Evolutionary conservation across 208 protist species (phyloP).

Genomic region (Naegleria gruberi): DNA sequence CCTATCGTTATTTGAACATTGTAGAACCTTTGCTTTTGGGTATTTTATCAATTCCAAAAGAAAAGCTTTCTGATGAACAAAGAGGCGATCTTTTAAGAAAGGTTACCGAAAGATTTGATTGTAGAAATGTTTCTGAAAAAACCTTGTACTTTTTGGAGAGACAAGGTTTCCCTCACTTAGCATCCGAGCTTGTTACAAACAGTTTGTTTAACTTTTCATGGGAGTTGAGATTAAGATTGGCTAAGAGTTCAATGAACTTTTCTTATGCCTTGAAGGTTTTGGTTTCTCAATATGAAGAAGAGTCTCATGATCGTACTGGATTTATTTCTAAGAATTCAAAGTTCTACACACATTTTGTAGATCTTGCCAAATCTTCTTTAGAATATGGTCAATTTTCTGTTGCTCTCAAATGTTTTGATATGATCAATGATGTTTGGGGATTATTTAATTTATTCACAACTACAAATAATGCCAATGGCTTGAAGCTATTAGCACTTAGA

Average conservation of each 20-base stretch:
- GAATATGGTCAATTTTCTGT: slow-evolving; percentile 10
- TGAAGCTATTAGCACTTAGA: not conserved
- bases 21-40: not conserved
- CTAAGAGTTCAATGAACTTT: not conserved
- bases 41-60: not conserved
- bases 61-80: not conserved
- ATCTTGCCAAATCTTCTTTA: not conserved
- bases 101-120: slow-evolving; percentile 6
- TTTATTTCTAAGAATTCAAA: not conserved
- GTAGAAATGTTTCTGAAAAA: not conserved
- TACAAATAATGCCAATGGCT: not conserved
- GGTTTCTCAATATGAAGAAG: not conserved
- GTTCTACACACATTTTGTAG: not conserved
- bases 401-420: slow-evolving; percentile 1
- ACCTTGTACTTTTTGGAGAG: not conserved
- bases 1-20: not conserved
- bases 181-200: not conserved
- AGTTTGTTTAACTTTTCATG: slow-evolving; percentile 12
- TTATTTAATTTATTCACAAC: not conserved
- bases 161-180: not conserved
- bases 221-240: slow-evolving; percentile 5
- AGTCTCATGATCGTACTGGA: not conserved
- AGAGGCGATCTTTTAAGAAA: not conserved
- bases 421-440: not conserved
- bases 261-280: not conserved